phyloP scores from a whole-genome alignment of 2,329 filamentous ascomycete species.

The Setomelanomma holmii region DNA sequence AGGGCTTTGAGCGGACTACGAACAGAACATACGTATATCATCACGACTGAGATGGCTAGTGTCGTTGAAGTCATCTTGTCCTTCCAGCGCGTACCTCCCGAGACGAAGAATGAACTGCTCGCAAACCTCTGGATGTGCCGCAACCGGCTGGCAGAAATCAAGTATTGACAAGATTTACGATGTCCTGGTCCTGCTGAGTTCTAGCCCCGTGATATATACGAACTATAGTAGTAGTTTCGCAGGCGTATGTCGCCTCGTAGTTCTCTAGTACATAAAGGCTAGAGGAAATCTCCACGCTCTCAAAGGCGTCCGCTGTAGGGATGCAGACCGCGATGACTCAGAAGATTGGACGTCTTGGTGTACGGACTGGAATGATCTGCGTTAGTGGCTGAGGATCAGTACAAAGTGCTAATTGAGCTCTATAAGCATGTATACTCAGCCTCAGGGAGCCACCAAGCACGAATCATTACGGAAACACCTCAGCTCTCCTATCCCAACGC shows the following conservation, averaged over 20 bases:
- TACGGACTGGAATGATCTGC: neutral
- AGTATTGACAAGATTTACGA: constrained; percentile 2
- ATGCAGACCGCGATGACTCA: neutral
- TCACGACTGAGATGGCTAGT: neutral
- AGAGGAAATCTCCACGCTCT: neutral
- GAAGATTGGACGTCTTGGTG: neutral
- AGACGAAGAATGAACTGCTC: neutral
- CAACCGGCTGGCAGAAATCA: neutral
- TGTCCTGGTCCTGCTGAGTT: neutral
- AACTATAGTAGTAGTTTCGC: neutral
- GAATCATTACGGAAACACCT: too few species aligned
- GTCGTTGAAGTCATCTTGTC: neutral
- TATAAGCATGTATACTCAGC: neutral
- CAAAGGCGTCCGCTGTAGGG: neutral
- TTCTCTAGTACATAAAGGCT: neutral
- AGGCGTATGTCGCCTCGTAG: neutral
- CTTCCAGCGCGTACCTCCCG: neutral
- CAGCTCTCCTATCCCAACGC: neutral
- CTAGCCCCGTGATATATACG: neutral
- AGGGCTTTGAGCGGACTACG: too few species aligned
- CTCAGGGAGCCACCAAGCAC: neutral
- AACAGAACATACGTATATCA: neutral
- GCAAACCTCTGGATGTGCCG: constrained; percentile 2
- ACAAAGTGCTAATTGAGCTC: neutral
- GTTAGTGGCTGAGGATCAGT: neutral